Percentiles rank a stretch among this genome's conserved stretches.
phyloP scores from a whole-genome alignment of 2,329 filamentous ascomycete genomes.

The Aureobasidium sp. region DNA sequence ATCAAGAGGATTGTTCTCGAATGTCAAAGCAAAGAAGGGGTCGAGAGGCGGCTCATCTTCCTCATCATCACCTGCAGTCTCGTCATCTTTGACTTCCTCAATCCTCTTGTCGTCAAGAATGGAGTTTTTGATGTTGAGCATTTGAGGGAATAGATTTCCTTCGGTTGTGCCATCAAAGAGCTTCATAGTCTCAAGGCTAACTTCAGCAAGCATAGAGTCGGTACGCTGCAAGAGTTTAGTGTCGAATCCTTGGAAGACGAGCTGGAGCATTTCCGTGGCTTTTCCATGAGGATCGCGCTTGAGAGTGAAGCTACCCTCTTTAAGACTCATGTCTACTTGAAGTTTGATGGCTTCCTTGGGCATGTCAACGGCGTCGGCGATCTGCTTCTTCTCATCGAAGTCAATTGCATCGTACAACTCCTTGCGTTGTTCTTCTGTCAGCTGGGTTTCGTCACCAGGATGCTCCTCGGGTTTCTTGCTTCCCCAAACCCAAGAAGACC shows the following conservation, averaged over 20 bases:
- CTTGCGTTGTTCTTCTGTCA: slow-evolving; percentile 92
- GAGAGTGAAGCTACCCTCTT: slow-evolving; percentile 90
- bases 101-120: slow-evolving; percentile 42
- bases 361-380: slow-evolving; percentile 79
- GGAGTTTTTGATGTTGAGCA: slow-evolving; percentile 84
- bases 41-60: slow-evolving; percentile 48
- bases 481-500: slow-evolving; percentile 89
- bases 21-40: slow-evolving; percentile 82
- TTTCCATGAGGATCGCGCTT: slow-evolving; percentile 75
- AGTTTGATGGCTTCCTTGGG: slow-evolving; percentile 89
- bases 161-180: slow-evolving; percentile 94
- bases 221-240: slow-evolving; percentile 83
- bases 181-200: slow-evolving; percentile 85
- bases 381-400: slow-evolving; percentile 90
- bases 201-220: slow-evolving; percentile 79
- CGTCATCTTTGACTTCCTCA: slow-evolving; percentile 41
- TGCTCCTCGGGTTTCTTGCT: slow-evolving; percentile 52
- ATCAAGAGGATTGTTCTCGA: slow-evolving; percentile 93
- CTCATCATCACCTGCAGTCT: slow-evolving; percentile 33
- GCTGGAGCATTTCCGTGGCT: slow-evolving; percentile 69
- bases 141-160: slow-evolving; percentile 85
- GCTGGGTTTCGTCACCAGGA: slow-evolving; percentile 67
- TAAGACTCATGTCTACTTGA: slow-evolving; percentile 85
- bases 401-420: slow-evolving; percentile 97
- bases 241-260: slow-evolving; percentile 91